Evolutionary conservation across 108 stramenopile species (phyloP).

Genomic region (Phaeodactylum tricornutum): DNA sequence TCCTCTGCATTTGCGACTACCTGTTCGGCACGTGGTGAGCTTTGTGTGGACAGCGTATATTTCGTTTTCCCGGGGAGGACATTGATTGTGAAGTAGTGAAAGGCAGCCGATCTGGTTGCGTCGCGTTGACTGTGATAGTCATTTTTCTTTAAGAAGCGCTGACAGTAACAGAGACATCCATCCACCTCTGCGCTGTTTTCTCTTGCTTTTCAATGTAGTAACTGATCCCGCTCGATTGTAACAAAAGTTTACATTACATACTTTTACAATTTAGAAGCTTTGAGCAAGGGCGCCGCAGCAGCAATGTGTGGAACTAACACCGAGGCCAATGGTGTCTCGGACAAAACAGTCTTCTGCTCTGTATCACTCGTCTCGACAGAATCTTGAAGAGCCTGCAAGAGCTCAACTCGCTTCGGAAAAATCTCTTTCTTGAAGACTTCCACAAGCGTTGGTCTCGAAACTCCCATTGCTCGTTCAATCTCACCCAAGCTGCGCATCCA

Average conservation of each 20-base stretch:
- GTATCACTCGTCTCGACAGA: not conserved
- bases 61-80: constrained; percentile 49
- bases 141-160: too few relatives aligned
- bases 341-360: constrained; percentile 4
- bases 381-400: constrained; percentile 15
- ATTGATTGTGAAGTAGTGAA: too few relatives aligned
- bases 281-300: constrained; percentile 20
- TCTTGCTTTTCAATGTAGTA: too few relatives aligned
- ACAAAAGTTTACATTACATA: too few relatives aligned
- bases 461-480: constrained; percentile 31
- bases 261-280: too few relatives aligned
- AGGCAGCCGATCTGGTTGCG: too few relatives aligned
- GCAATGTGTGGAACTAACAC: constrained; percentile 20
- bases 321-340: constrained; percentile 21
- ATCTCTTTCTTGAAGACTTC: constrained; percentile 29
- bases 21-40: constrained; percentile 45
- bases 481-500: constrained; percentile 26
- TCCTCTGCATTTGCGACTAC: constrained; percentile 50
- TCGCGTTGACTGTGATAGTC: too few relatives aligned
- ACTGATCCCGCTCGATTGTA: too few relatives aligned
- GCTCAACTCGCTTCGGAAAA: constrained; percentile 20
- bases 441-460: constrained; percentile 9
- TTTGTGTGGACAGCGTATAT: constrained; percentile 64
- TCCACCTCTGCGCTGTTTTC: too few relatives aligned
- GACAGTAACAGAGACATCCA: too few relatives aligned